Conservation (phyloP, 345 rosid species). For the Psidium friedrichsthalianum region DNA sequence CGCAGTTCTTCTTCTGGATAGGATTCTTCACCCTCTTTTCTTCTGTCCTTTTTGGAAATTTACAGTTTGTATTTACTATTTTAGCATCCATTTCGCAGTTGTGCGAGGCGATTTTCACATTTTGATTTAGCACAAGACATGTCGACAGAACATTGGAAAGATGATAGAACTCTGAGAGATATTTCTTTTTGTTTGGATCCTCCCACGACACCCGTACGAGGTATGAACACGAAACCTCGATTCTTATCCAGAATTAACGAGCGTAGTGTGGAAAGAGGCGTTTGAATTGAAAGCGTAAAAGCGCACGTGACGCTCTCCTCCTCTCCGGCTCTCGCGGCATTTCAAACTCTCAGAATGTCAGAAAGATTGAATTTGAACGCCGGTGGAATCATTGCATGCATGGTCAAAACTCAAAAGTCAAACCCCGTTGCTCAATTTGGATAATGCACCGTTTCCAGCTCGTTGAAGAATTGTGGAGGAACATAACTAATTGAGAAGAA, state of each 20-base stretch:
- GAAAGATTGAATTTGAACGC: too few species aligned
- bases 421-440: too few species aligned
- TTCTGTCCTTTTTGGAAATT: background rate
- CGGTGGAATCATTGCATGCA: too few species aligned
- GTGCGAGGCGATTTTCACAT: background rate
- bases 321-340: too few species aligned
- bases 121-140: background rate
- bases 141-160: background rate
- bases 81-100: background rate
- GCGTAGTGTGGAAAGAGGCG: background rate
- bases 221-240: background rate
- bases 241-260: too few species aligned
- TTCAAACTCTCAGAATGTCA: too few species aligned
- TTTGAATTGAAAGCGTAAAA: background rate
- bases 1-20: slow-evolving; percentile 12
- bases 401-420: too few species aligned
- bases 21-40: background rate
- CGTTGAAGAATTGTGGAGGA: too few species aligned
- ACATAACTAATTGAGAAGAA: too few species aligned
- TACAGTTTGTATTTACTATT: too few species aligned
- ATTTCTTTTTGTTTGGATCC: background rate
- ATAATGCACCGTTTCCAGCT: too few species aligned
- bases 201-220: background rate
- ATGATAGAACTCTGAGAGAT: background rate
- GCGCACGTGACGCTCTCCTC: background rate